phyloP scores from a whole-genome alignment of 192 early-diverging fungal species.

The Coemansia sp. region DNA sequence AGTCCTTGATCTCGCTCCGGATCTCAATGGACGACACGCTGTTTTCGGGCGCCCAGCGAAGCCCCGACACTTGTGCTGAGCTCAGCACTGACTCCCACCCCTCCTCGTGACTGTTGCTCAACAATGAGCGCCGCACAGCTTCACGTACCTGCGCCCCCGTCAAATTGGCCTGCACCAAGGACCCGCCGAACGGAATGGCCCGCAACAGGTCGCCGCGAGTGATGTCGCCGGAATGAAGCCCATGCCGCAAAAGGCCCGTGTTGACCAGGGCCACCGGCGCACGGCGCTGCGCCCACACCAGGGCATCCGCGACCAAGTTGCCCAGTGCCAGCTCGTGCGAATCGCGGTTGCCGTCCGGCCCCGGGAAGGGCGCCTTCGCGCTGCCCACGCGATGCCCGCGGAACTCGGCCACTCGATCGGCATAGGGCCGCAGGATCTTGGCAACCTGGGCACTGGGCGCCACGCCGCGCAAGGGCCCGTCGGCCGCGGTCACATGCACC shows the following conservation, averaged over 20 bases:
- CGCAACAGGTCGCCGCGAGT: constrained; percentile 54
- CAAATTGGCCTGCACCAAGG: constrained; percentile 42
- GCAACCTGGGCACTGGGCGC: constrained; percentile 7
- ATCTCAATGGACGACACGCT: constrained; percentile 6
- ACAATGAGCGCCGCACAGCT: constrained; percentile 46
- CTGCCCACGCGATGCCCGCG: constrained; percentile 40
- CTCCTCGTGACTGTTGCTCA: constrained; percentile 19
- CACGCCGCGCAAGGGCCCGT: constrained; percentile 50
- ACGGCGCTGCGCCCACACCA: constrained; percentile 40
- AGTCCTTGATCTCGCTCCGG: background rate
- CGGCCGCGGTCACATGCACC: constrained; percentile 49
- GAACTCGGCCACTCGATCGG: constrained; percentile 10
- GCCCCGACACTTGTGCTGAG: constrained; percentile 57
- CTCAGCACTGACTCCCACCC: constrained; percentile 39
- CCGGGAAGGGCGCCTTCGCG: constrained; percentile 40
- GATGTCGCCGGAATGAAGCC: constrained; percentile 51
- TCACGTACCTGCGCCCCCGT: constrained; percentile 51
- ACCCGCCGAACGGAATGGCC: constrained; percentile 62
- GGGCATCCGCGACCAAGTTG: constrained; percentile 60
- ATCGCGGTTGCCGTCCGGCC: constrained; percentile 32
- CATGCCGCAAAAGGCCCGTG: constrained; percentile 58
- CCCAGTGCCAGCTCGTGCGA: constrained; percentile 57
- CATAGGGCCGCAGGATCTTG: constrained; percentile 14
- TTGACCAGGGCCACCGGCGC: constrained; percentile 54
- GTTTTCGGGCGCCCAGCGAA: constrained; percentile 25